A percentile compares a stretch with the other conserved stretches of the same genome.
Evolutionary conservation across 371 early-diverging fungal species (phyloP).

Genomic region (Chytridium lagenaria): DNA sequence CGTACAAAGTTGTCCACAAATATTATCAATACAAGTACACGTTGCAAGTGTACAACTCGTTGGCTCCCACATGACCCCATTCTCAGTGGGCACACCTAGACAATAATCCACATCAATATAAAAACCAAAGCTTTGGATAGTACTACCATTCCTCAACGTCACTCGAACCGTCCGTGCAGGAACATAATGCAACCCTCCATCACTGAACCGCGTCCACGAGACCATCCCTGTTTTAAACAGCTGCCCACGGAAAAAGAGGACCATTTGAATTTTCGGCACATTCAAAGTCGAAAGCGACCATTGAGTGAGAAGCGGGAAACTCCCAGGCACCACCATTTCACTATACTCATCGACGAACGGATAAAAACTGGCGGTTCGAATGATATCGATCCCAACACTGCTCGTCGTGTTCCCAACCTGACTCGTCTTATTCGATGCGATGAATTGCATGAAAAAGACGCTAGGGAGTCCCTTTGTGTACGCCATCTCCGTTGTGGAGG

Average conservation of each 20-base stretch:
- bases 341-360: slow-evolving; percentile 50
- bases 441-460: slow-evolving; percentile 34
- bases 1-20: slow-evolving; percentile 41
- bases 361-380: slow-evolving; percentile 43
- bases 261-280: slow-evolving; percentile 33
- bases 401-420: slow-evolving; percentile 20
- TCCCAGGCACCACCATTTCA: slow-evolving; percentile 40
- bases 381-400: slow-evolving; percentile 8
- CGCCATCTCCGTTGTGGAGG: not conserved
- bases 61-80: slow-evolving; percentile 38
- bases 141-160: slow-evolving; percentile 39
- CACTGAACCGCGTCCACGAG: slow-evolving; percentile 17
- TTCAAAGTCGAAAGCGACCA: slow-evolving; percentile 21
- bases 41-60: slow-evolving; percentile 46
- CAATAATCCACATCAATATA: not conserved
- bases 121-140: not conserved
- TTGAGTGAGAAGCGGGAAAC: slow-evolving; percentile 21
- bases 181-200: slow-evolving; percentile 27
- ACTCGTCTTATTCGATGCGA: slow-evolving; percentile 10
- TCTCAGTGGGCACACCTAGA: slow-evolving; percentile 28
- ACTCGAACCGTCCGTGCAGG: slow-evolving; percentile 42
- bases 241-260: slow-evolving; percentile 30
- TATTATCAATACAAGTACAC: slow-evolving; percentile 47
- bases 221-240: slow-evolving; percentile 28
- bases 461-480: slow-evolving; percentile 25